These are phyloP conservation scores for Globisporangium rhizosaccharum DNA, from an alignment of 352 stramenopile species.

Conservation along the genomic window DNA sequence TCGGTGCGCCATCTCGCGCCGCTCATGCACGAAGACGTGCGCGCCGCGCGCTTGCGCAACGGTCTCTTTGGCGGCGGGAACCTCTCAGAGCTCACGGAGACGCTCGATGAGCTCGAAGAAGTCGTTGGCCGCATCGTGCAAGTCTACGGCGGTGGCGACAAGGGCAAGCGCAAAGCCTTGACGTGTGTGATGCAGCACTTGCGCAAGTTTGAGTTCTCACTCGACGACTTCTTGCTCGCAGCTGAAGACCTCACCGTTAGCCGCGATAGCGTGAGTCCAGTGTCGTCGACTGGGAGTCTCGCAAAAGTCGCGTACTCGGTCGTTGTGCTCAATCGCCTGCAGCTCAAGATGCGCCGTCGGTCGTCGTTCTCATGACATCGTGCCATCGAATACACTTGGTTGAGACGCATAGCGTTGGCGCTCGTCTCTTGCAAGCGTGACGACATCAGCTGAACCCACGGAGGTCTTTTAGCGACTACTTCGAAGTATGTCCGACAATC, in stretches of 20 bases:
- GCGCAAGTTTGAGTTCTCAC: conserved; percentile 80
- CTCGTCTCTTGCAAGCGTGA: too few species aligned
- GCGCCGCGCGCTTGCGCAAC: conserved; percentile 26
- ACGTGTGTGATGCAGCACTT: conserved; percentile 70
- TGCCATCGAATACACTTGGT: too few species aligned
- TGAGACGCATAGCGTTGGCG: too few species aligned
- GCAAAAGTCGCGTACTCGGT: conserved; percentile 8
- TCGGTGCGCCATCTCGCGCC: conserved; percentile 24
- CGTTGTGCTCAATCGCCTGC: conserved; percentile 42
- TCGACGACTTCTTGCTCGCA: conserved; percentile 60
- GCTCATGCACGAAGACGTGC: conserved; percentile 36
- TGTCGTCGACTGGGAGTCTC: neutral
- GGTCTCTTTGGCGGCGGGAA: conserved; percentile 17
- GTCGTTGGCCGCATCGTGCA: conserved; percentile 48
- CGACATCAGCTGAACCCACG: too few species aligned
- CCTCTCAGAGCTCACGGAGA: conserved; percentile 37
- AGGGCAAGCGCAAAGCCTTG: conserved; percentile 67
- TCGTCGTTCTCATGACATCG: conserved; percentile 38
- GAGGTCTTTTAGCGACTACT: too few species aligned
- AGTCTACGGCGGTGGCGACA: conserved; percentile 66
- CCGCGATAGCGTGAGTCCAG: neutral
- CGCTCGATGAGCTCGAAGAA: conserved; percentile 48
- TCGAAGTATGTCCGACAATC: too few species aligned
- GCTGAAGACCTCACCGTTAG: conserved; percentile 46
- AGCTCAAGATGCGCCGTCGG: conserved; percentile 48